Evolutionary conservation across 2,329 filamentous ascomycete genomes (phyloP).

Genomic region (Stemphylium beticola): DNA sequence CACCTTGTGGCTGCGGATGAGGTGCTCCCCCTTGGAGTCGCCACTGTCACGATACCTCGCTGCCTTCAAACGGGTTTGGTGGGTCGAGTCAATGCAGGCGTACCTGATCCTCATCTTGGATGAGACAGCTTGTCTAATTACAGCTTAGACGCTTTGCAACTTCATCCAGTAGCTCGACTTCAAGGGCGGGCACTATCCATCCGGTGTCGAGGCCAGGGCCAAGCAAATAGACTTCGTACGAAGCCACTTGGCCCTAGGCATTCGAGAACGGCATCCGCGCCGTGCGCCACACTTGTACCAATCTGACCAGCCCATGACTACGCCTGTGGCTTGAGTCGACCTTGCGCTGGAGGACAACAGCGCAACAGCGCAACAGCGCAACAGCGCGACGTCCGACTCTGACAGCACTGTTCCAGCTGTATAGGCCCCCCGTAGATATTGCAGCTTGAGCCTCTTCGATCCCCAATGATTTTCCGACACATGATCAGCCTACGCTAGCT

Average conservation of each 20-base stretch:
- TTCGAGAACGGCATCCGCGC: conserved; percentile 2
- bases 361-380: background rate
- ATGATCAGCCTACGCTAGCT: conserved; percentile 8
- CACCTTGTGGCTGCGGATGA: background rate
- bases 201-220: conserved; percentile 16
- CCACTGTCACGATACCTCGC: conserved; percentile 3
- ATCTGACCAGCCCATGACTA: conserved; percentile 1
- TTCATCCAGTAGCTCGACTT: conserved; percentile 24
- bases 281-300: conserved; percentile 6
- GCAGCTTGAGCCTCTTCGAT: conserved; percentile 1
- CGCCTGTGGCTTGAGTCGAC: background rate
- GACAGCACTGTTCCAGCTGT: background rate
- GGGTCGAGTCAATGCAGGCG: conserved; percentile 27
- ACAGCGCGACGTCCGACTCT: conserved; percentile 2
- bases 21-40: conserved; percentile 3
- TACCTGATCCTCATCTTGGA: conserved; percentile 29
- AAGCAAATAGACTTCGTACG: conserved; percentile 21
- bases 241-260: conserved; percentile 3
- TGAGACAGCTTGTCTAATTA: conserved; percentile 15
- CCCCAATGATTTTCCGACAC: conserved; percentile 14
- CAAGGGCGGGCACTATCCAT: conserved; percentile 24
- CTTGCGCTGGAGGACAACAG: background rate
- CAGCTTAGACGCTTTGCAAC: conserved; percentile 19
- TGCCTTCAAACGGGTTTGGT: conserved; percentile 28
- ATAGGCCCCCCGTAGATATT: background rate